Conservation (phyloP, 192 early-diverging fungal species). For the Phlyctochytrium bullatum region DNA sequence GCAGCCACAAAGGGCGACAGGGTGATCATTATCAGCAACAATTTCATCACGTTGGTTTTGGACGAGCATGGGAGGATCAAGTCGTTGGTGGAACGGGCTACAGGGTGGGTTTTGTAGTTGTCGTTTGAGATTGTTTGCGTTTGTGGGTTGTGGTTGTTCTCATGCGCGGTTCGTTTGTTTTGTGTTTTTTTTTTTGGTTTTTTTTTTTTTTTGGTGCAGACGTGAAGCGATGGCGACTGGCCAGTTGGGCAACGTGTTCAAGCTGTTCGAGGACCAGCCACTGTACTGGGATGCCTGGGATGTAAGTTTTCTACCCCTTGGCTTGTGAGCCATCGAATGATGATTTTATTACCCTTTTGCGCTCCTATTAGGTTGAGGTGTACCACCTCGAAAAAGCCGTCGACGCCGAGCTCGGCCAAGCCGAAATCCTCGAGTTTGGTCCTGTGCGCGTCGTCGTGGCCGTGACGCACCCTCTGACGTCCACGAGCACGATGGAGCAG, state of each 20-base stretch:
- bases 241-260: conserved; percentile 70
- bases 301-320: conserved; percentile 15
- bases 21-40: conserved; percentile 69
- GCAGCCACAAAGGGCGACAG: conserved; percentile 5
- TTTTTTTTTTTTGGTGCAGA: not conserved
- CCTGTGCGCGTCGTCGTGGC: conserved; percentile 75
- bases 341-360: not conserved
- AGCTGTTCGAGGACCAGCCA: conserved; percentile 83
- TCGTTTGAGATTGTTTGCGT: too few relatives aligned
- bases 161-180: conserved; percentile 13
- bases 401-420: conserved; percentile 53
- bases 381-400: conserved; percentile 89
- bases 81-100: conserved; percentile 59
- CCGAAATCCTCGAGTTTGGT: conserved; percentile 70
- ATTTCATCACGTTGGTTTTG: conserved; percentile 68
- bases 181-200: conserved; percentile 10
- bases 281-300: conserved; percentile 80
- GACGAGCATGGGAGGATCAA: conserved; percentile 71
- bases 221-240: conserved; percentile 57
- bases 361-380: conserved; percentile 70
- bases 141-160: not conserved
- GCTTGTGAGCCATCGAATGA: conserved; percentile 3
- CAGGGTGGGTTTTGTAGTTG: conserved; percentile 44
- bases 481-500: conserved; percentile 68
- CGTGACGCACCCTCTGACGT: conserved; percentile 64